Conservation (phyloP, 2,329 filamentous ascomycete species). For the Diaporthe eres region DNA sequence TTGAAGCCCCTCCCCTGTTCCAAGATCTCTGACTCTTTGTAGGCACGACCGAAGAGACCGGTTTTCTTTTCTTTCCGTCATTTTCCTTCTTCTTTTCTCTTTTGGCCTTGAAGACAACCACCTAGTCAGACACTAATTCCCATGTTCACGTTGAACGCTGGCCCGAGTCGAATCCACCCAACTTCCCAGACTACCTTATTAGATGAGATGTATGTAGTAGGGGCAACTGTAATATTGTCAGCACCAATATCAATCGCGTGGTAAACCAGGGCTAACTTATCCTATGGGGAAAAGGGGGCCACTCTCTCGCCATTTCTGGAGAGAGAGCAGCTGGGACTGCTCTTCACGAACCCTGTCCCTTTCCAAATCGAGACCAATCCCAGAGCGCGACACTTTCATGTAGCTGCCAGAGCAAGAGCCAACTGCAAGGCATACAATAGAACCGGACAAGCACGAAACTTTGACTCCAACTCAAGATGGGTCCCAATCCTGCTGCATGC, state of each 20-base stretch:
- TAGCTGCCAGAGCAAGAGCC: conserved; percentile 44
- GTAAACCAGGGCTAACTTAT: conserved; percentile 59
- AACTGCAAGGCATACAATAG: conserved; percentile 46
- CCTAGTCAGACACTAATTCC: not conserved
- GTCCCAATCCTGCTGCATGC: conserved; percentile 67
- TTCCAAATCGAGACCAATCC: conserved; percentile 45
- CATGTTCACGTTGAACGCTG: not conserved
- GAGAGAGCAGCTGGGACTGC: conserved; percentile 64
- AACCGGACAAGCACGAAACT: conserved; percentile 88
- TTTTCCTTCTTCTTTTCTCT: no score
- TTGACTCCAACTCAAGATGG: conserved; percentile 95
- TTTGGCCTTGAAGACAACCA: not conserved
- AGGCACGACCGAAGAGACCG: not conserved
- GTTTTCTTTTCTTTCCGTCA: not conserved
- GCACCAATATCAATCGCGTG: conserved; percentile 39
- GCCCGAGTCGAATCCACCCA: not conserved
- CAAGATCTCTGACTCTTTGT: no score
- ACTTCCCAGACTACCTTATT: not conserved
- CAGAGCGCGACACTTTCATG: conserved; percentile 35
- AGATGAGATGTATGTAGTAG: no score
- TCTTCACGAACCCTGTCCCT: conserved; percentile 55
- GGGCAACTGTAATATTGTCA: conserved; percentile 44
- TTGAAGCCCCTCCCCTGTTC: no score
- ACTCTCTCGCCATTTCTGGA: conserved; percentile 65
- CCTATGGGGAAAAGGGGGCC: conserved; percentile 61